phyloP scores from a whole-genome alignment of 306 rosid species.

The Castanopsis chinensis region DNA sequence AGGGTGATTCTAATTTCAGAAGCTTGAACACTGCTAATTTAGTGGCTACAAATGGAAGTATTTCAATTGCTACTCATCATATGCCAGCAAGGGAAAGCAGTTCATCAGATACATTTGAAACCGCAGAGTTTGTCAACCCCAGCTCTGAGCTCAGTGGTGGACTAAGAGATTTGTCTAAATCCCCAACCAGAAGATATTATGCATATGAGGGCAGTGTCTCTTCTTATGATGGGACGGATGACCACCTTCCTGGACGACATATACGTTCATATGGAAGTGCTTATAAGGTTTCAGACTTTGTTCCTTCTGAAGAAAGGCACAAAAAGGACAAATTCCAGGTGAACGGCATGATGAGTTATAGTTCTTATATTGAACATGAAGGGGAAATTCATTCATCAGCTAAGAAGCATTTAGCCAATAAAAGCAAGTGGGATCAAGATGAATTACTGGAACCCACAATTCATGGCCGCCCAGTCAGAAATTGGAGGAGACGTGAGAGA shows the following conservation, averaged over 20 bases:
- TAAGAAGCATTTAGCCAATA: conserved; percentile 39
- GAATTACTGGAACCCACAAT: conserved; percentile 40
- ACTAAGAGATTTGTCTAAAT: conserved; percentile 37
- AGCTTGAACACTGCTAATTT: conserved; percentile 29
- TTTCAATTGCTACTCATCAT: conserved; percentile 25
- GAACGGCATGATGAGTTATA: conserved; percentile 24
- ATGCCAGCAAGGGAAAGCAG: conserved; percentile 25
- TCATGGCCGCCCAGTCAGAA: conserved; percentile 24
- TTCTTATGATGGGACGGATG: conserved; percentile 65
- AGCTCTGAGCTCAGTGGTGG: conserved; percentile 39
- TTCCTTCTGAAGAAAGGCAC: conserved; percentile 40
- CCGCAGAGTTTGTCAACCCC: conserved; percentile 31
- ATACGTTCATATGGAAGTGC: conserved; percentile 26
- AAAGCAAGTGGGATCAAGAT: conserved; percentile 34
- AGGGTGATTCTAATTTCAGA: conserved; percentile 35
- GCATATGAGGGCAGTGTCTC: conserved; percentile 77
- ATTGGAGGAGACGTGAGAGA: conserved; percentile 40
- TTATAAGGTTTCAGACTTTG: conserved; percentile 16
- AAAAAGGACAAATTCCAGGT: conserved; percentile 42
- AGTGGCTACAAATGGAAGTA: conserved; percentile 26
- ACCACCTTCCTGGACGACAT: conserved; percentile 28
- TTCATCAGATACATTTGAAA: conserved; percentile 29
- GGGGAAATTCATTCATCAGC: conserved; percentile 21
- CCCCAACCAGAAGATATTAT: conserved; percentile 37
- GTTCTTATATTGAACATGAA: conserved; percentile 31